These are phyloP conservation scores for Cicer cuneatum DNA, from an alignment of 306 rosid species.

Conservation along the genomic window DNA sequence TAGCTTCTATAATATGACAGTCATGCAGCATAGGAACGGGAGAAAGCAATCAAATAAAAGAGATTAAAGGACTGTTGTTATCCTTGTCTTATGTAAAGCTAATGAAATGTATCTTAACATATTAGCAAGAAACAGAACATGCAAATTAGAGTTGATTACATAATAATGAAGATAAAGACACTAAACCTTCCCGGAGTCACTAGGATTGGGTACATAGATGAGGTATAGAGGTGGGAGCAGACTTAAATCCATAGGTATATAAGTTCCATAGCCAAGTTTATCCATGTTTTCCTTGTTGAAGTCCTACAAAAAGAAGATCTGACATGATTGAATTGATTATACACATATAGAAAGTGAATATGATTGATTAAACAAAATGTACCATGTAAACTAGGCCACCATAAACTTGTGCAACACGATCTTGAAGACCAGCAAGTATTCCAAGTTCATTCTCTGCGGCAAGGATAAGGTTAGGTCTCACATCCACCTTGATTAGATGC, in stretches of 20 bases:
- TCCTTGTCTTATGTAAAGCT: conserved; percentile 1
- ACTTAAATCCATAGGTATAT: conserved; percentile 73
- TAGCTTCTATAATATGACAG: too few species aligned
- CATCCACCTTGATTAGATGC: conserved; percentile 66
- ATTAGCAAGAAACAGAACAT: neutral
- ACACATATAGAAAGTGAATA: conserved; percentile 7
- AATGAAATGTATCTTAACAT: neutral
- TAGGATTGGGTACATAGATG: conserved; percentile 84
- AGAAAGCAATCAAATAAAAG: neutral
- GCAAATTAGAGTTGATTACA: neutral
- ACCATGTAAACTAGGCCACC: conserved; percentile 95
- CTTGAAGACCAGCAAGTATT: conserved; percentile 97
- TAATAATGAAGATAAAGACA: conserved; percentile 1
- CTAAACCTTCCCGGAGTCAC: conserved; percentile 97
- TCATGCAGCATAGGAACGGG: too few species aligned
- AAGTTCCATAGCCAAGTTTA: conserved; percentile 71
- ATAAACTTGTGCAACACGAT: conserved; percentile 90
- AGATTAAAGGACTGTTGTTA: conserved; percentile 5
- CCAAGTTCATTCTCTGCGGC: conserved; percentile 88
- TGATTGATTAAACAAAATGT: neutral
- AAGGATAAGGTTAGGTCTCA: conserved; percentile 80
- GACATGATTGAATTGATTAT: neutral
- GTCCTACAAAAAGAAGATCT: conserved; percentile 59
- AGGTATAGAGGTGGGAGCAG: conserved; percentile 86
- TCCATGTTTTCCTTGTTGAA: conserved; percentile 83